Evolutionary conservation across 2,329 filamentous ascomycete genomes (phyloP), one percentile per base, ranked within the genome.

Genomic region (Nakataea oryzae): DNA sequence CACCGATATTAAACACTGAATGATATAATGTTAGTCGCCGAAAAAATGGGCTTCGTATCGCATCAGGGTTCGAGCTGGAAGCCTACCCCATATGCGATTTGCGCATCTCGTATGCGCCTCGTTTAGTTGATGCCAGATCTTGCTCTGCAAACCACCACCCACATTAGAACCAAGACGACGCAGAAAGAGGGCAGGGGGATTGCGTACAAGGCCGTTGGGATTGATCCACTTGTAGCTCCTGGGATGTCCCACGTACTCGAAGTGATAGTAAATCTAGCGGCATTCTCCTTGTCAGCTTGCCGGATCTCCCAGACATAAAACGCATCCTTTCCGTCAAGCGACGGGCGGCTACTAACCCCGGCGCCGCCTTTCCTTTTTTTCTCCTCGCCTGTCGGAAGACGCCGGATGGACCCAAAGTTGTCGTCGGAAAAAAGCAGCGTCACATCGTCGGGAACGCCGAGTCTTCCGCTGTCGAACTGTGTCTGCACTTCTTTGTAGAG

Each of bases 1-100:
- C 86, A 54, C 85, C 86, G 26, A 88, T 83, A 65, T 88, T 88
- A 66, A 87, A 83, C 56, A 88, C 79, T 86, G 85, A 88, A n/a
- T n/a, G 64, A 88, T 85, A 4, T n/a, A 9, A 5, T 50, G 7
- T 24, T 9, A n/a, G 4, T 11, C 21, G 41, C 24, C 3, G n/a
- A n/a, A 17, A 17, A n/a, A n/a, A 2, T 9, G 21, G 11, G 8
- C 14, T 50, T n/a, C 8, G 7, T n/a, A 47, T 21, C 7, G 21
- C 41, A n/a, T n/a, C 41, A 50, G 21, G 41, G 21, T 8, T n/a
- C 21, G 17, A 24, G 4, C 41, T 9, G 24, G 41, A 50, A 24
- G 11, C 21, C 9, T 50, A 50, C 41, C 41, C 41, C 41, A 50
- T 2, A 50, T 50, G 5, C 41, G 41, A 50, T 17, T n/a, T 72